Evolutionary conservation across 768 basidiomycete genomes (phyloP), one percentile per base, ranked within the genome.

Genomic region (Flagelloscypha sp.): DNA sequence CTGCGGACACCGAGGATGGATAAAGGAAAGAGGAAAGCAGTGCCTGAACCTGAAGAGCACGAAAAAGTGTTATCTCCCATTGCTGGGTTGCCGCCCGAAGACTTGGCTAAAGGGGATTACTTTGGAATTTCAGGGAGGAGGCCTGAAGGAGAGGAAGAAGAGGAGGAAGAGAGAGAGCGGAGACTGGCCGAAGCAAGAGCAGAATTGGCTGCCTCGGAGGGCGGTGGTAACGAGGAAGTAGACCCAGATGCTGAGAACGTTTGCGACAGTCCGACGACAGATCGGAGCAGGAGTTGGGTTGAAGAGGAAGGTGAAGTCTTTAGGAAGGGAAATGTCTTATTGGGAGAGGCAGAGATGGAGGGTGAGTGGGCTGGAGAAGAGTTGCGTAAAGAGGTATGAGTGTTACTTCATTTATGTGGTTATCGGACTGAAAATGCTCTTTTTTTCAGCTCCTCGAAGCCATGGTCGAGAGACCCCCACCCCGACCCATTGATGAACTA

Each of bases 291-390:
- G 44, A 77, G 69, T 34, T 87, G 85, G 81, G 83, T 93, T 0
- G 85, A 79, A 37, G 95, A 98, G 54, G 95, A 99, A 54, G 90
- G 90, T 0, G 94, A 98, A 58, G 84, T 98, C 25, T 97, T 97
- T 64, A 68, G 93, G 27, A 93, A 94, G 51, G 90, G 92, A 0
- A 76, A 72, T 7, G 81, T 80, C 3, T 63, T 97, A 13, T 64
- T 88, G 7, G 79, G 80, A 1, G 77, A 76, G 6, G 86, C 84
- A 47, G 88, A 93, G 56, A 84, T 90, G 76, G 89, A 92, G 47
- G 80, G 77, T 0, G 89, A 89, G 48, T 87, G 81, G 49, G 84
- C 76, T 11, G 87, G 90, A 0, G 93, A 97, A 52, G 87, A 90
- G 27, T 61, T 98, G 37, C 75, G 84, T 44, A 78, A 76, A 48